A percentile compares a stretch with the other conserved stretches of the same genome.
These are phyloP conservation scores for Tulasnella calospora DNA, from an alignment of 768 basidiomycete genomes.

Conservation along the genomic window DNA sequence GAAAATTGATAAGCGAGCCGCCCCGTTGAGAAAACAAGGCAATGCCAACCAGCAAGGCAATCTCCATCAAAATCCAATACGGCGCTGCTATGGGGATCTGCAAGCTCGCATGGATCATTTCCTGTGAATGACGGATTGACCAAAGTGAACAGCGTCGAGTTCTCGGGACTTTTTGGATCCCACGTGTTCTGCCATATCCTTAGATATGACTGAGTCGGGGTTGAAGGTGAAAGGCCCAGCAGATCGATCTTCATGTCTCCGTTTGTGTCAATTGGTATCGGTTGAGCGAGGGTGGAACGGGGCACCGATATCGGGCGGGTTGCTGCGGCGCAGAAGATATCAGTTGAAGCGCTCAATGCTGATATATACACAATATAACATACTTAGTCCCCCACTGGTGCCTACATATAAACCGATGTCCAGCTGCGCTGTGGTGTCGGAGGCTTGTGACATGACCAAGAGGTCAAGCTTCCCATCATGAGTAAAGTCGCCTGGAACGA, in stretches of 20 bases:
- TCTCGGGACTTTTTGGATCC: slow-evolving; percentile 17
- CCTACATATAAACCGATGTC: slow-evolving; percentile 71
- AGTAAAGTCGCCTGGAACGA: slow-evolving; percentile 90
- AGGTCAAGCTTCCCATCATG: slow-evolving; percentile 88
- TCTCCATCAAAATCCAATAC: slow-evolving; percentile 93
- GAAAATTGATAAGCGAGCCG: background rate
- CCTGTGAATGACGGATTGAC: slow-evolving; percentile 56
- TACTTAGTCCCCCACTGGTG: slow-evolving; percentile 61
- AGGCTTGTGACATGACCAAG: slow-evolving; percentile 59
- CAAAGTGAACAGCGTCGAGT: slow-evolving; percentile 38
- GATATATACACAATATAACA: background rate
- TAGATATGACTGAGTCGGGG: slow-evolving; percentile 40
- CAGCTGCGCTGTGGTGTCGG: slow-evolving; percentile 34
- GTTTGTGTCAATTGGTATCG: slow-evolving; percentile 78
- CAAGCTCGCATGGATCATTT: slow-evolving; percentile 58
- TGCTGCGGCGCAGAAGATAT: slow-evolving; percentile 31
- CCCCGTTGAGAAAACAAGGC: background rate
- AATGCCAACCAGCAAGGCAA: slow-evolving; percentile 76
- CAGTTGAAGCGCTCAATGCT: background rate
- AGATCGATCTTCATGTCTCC: slow-evolving; percentile 89
- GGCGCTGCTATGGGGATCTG: slow-evolving; percentile 90
- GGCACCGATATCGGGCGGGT: slow-evolving; percentile 40
- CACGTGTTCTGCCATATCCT: slow-evolving; percentile 49
- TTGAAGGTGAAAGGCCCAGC: slow-evolving; percentile 56
- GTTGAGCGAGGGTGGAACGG: slow-evolving; percentile 66